Evolutionary conservation across 2,329 filamentous ascomycete species (phyloP), one percentile per base, ranked within the genome.

Genomic region (Colletotrichum gloeosporioides): DNA sequence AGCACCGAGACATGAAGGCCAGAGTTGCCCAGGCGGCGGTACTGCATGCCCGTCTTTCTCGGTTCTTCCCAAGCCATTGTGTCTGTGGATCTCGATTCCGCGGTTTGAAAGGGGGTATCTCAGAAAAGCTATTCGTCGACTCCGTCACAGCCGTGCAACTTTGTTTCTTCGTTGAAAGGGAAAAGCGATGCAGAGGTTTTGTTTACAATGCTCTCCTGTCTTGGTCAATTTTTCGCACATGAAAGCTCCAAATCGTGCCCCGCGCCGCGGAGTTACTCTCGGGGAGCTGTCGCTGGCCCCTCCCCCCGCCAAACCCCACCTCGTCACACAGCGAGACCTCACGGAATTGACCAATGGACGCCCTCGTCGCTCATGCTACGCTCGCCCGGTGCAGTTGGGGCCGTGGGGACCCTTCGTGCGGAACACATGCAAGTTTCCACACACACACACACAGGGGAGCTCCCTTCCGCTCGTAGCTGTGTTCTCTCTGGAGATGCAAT

Each of bases 1-100:
- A 95, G 92, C 12, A 90, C 91, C 13, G 92, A 94, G 55, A 94
- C 92, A 80, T 94, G 91, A 6, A 94, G 87, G 16, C 93, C 93
- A 7, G 91, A 92, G 69, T 83, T 82, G 68, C 85, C 85, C 8
- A 87, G 83, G 39, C 85, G 84, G 79, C 86, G 85, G 80, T 87
- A 87, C 78, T 82, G 74, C 86, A 87, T 87, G 73, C 86, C 86
- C 15, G 86, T 87, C 72, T 87, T 83, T 71, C 86, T 82, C 70
- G 86, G 86, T 82, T 87, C 86, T 79, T 83, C 78, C 82, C 83
- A 87, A 53, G 86, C 85, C 86, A 87, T 87, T 77, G 63, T 83
- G 75, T 57, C 49, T 61, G 22, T 49, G 63, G 7, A 16, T 29
- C 25, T 73, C 25, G 63, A 39, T 27, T 36, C 16, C 36, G n/a